Conservation (phyloP, 345 rosid species). For the Bruguiera gymnorhiza region DNA sequence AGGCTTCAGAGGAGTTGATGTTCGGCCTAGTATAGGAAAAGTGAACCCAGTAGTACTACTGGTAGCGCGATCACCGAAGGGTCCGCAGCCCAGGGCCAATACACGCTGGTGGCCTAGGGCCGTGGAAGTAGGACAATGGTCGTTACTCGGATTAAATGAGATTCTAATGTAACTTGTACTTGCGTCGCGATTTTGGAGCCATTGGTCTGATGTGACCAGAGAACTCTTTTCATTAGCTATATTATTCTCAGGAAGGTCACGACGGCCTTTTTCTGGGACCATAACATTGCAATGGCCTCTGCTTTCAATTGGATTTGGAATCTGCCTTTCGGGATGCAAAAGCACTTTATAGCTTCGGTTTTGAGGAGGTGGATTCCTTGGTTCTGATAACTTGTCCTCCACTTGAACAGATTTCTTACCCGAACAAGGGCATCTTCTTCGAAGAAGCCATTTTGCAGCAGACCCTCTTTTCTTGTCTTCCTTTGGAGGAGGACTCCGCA, state of each 20-base stretch:
- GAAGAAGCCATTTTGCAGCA: conserved; percentile 46
- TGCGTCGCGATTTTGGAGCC: conserved; percentile 17
- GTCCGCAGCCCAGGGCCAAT: conserved; percentile 18
- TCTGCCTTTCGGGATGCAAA: conserved; percentile 6
- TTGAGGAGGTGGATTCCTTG: conserved; percentile 26
- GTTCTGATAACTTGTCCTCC: conserved; percentile 40
- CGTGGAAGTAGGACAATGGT: conserved; percentile 13
- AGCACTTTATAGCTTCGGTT: not conserved
- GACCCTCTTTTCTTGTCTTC: conserved; percentile 24
- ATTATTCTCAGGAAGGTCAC: not conserved
- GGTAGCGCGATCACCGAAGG: conserved; percentile 2
- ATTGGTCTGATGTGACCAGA: conserved; percentile 12
- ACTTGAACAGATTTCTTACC: conserved; percentile 61
- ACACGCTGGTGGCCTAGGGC: conserved; percentile 21
- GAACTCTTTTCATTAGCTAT: not conserved
- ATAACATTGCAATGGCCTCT: not conserved
- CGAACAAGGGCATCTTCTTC: conserved; percentile 65
- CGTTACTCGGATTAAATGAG: conserved; percentile 16
- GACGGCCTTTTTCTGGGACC: not conserved
- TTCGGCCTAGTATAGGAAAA: conserved; percentile 45
- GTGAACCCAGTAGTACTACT: conserved; percentile 35
- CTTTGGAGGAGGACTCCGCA: conserved; percentile 24
- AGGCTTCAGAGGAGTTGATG: conserved; percentile 14
- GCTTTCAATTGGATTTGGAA: not conserved
- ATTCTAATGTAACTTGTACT: conserved; percentile 13